Percentiles rank a stretch among this genome's conserved stretches.
phyloP scores from a whole-genome alignment of 371 early-diverging fungal species.

The Mucor irregularis region DNA sequence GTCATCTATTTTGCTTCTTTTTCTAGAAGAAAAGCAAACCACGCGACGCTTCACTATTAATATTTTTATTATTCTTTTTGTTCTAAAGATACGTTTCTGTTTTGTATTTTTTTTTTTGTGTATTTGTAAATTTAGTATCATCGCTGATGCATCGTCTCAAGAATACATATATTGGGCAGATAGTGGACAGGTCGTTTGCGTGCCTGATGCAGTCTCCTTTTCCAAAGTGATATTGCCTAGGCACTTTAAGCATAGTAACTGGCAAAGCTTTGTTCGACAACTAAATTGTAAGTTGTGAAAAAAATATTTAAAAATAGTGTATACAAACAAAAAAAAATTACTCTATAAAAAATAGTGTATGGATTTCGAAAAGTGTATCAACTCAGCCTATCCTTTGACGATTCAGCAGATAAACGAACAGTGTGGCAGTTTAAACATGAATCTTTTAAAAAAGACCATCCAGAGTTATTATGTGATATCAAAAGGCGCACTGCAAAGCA shows the following conservation, averaged over 20 bases:
- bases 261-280: constrained; percentile 91
- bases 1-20: no score
- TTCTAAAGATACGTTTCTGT: no score
- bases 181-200: constrained; percentile 58
- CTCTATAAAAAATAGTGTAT: constrained; percentile 2
- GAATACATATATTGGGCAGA: constrained; percentile 61
- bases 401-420: neutral
- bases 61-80: neutral
- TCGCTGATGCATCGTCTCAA: constrained; percentile 52
- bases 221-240: constrained; percentile 66
- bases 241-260: constrained; percentile 92
- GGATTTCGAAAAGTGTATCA: constrained; percentile 18
- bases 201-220: constrained; percentile 55
- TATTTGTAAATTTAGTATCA: constrained; percentile 53
- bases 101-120: no score
- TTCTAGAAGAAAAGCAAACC: neutral
- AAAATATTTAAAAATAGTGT: neutral
- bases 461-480: constrained; percentile 64
- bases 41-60: neutral
- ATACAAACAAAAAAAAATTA: neutral
- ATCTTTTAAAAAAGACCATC: constrained; percentile 60
- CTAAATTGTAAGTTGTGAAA: constrained; percentile 65
- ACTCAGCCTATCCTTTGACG: constrained; percentile 7
- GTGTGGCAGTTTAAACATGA: constrained; percentile 81
- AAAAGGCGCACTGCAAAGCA: constrained; percentile 45